Percentiles rank a stretch among this genome's conserved stretches.
Conservation (phyloP, 2,329 filamentous ascomycete species). For the Dendrostoma leiphaemia region DNA sequence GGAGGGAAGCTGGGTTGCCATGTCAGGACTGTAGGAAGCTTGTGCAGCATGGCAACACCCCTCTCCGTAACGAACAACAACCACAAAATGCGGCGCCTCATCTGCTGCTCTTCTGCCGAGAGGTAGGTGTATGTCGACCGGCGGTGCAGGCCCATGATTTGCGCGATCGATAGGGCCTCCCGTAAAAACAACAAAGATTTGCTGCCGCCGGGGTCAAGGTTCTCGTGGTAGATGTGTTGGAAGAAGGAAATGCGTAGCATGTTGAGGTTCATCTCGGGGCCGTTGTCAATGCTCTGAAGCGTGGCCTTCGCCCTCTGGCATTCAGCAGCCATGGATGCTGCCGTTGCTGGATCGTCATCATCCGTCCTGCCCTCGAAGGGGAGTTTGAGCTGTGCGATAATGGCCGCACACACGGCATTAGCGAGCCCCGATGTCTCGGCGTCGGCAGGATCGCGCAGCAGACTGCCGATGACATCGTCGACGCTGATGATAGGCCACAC, state of each 20-base stretch:
- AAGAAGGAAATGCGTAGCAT: conserved; percentile 48
- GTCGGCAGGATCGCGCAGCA: conserved; percentile 33
- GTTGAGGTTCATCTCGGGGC: conserved; percentile 35
- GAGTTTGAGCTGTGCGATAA: conserved; percentile 47
- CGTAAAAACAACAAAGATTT: conserved; percentile 47
- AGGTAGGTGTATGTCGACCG: conserved; percentile 38
- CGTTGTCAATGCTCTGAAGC: conserved; percentile 23
- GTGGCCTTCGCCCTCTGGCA: conserved; percentile 30
- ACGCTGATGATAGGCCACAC: conserved; percentile 51
- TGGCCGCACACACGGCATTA: conserved; percentile 45
- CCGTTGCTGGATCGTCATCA: conserved; percentile 30
- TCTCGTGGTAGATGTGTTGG: conserved; percentile 51
- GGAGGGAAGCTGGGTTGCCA: conserved; percentile 36
- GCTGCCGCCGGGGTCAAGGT: conserved; percentile 42
- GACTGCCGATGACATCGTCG: conserved; percentile 36
- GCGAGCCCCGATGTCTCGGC: conserved; percentile 39
- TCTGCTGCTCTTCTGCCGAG: conserved; percentile 37
- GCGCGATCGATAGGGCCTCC: conserved; percentile 50
- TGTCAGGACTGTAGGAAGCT: conserved; percentile 44
- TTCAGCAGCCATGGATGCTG: conserved; percentile 33
- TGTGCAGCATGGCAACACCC: conserved; percentile 49
- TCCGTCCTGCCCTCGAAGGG: conserved; percentile 26
- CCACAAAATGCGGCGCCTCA: conserved; percentile 45
- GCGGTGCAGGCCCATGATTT: conserved; percentile 46
- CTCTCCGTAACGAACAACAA: conserved; percentile 48